Evolutionary conservation across 2,329 filamentous ascomycete species (phyloP).

Genomic region (Colletotrichum viniferum): DNA sequence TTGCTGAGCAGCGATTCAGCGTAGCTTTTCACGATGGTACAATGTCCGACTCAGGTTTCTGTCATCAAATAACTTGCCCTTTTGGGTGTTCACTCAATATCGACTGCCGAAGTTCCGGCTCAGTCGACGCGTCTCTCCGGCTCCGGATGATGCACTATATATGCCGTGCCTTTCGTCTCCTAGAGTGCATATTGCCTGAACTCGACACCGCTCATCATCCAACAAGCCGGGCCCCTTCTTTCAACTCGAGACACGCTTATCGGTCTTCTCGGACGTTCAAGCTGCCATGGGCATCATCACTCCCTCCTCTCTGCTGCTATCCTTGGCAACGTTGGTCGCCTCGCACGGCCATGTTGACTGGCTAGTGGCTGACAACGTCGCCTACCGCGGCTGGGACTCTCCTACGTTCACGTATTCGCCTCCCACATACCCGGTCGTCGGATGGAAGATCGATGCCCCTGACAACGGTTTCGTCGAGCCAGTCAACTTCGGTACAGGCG

Average conservation of each 20-base stretch:
- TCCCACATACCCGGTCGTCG: slow-evolving; percentile 27
- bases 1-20: not conserved
- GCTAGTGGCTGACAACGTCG: slow-evolving; percentile 31
- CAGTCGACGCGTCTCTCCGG: not conserved
- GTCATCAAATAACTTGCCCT: not conserved
- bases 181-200: slow-evolving; percentile 11
- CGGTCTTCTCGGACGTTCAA: not conserved
- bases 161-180: not conserved
- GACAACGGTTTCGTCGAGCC: slow-evolving; percentile 52
- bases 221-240: not conserved
- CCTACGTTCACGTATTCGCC: slow-evolving; percentile 34
- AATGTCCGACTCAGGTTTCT: not conserved
- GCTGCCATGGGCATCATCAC: slow-evolving; percentile 5
- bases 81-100: not conserved
- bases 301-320: slow-evolving; percentile 20
- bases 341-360: slow-evolving; percentile 37
- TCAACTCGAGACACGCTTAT: not conserved
- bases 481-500: slow-evolving; percentile 37
- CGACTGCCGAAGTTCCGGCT: not conserved
- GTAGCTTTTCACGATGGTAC: not conserved
- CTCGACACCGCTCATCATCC: not conserved
- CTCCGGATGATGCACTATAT: not conserved
- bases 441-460: slow-evolving; percentile 38
- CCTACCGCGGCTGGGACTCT: slow-evolving; percentile 46
- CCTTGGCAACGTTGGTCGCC: slow-evolving; percentile 25